Percentiles rank a stretch among this genome's conserved stretches.
phyloP scores from a whole-genome alignment of 768 basidiomycete species.

The Tulasnella sp. region DNA sequence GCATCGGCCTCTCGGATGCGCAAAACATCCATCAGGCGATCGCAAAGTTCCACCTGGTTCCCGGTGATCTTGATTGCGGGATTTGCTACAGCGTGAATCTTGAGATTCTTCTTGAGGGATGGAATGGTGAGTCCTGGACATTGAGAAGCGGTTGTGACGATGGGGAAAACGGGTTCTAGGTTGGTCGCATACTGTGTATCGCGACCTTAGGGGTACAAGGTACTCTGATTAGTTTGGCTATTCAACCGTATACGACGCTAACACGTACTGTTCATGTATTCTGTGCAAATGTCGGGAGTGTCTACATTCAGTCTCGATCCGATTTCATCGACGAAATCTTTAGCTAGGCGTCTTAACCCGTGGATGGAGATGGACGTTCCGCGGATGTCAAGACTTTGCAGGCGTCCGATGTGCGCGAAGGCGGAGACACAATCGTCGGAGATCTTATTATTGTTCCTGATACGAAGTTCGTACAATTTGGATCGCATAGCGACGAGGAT shows the following conservation, averaged over 20 bases:
- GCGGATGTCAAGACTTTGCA: neutral
- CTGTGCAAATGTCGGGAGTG: neutral
- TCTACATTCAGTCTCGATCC: neutral
- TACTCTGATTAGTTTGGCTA: neutral
- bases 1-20: neutral
- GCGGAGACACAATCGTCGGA: neutral
- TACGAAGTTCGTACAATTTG: neutral
- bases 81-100: neutral
- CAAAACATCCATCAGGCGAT: neutral
- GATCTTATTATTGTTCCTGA: neutral
- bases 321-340: neutral
- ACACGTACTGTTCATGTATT: constrained; percentile 9
- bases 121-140: neutral
- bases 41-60: neutral
- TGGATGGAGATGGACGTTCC: constrained; percentile 1
- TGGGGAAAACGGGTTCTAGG: neutral
- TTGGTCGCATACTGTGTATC: neutral
- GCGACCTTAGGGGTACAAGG: neutral
- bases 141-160: neutral
- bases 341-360: neutral
- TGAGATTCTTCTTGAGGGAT: constrained; percentile 2
- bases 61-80: neutral
- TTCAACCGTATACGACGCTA: neutral
- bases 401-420: neutral
- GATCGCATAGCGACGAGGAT: neutral